Conservation (phyloP, 108 stramenopile species). For the Skeletonema marinoi region DNA sequence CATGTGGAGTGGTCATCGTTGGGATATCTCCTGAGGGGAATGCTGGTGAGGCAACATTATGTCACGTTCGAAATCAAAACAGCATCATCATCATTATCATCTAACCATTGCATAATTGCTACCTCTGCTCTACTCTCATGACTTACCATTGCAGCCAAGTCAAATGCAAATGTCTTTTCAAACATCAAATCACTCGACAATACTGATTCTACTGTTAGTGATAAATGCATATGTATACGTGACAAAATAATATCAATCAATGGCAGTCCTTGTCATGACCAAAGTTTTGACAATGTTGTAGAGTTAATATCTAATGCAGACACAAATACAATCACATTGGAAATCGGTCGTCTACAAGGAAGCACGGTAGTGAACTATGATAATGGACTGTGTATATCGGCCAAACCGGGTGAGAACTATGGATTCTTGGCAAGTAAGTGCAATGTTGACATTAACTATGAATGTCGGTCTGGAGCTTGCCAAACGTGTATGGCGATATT, state of each 20-base stretch:
- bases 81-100: not conserved
- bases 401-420: constrained; percentile 38
- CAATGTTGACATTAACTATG: constrained; percentile 25
- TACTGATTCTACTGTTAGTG: constrained; percentile 1
- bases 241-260: constrained; percentile 36
- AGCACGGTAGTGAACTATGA: constrained; percentile 26
- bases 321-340: constrained; percentile 6
- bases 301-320: constrained; percentile 4
- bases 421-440: constrained; percentile 39
- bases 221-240: constrained; percentile 36
- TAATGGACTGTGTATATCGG: constrained; percentile 27
- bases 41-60: constrained; percentile 2
- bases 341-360: constrained; percentile 27
- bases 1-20: constrained; percentile 23
- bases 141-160: not conserved
- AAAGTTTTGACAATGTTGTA: constrained; percentile 33
- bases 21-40: constrained; percentile 23
- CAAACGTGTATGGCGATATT: constrained; percentile 24
- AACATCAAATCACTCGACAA: constrained; percentile 5
- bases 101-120: not conserved
- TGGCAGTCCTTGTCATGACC: constrained; percentile 27
- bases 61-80: not conserved
- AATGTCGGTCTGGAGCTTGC: constrained; percentile 37
- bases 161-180: constrained; percentile 23
- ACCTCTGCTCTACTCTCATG: not conserved